phyloP scores from a whole-genome alignment of 352 stramenopile genomes.

The Phytopythium chamaehyphon region DNA sequence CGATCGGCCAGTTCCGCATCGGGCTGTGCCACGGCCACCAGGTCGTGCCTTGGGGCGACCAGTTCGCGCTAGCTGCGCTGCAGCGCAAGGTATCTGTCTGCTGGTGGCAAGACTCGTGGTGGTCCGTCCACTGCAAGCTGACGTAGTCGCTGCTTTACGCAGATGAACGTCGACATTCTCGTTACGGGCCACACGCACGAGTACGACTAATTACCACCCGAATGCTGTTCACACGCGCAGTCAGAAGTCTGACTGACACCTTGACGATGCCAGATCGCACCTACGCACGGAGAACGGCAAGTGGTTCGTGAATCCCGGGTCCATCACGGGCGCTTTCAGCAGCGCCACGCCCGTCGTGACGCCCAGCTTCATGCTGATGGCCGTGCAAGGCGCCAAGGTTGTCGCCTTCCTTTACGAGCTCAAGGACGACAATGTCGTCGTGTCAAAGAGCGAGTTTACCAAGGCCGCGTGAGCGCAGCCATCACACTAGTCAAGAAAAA shows the following conservation, averaged over 20 bases:
- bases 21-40: conserved; percentile 98
- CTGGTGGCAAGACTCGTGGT: neutral
- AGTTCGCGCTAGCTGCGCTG: conserved; percentile 81
- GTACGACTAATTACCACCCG: conserved; percentile 31
- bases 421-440: conserved; percentile 72
- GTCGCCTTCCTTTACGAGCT: conserved; percentile 97
- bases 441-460: conserved; percentile 88
- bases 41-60: conserved; percentile 89
- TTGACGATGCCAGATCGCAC: conserved; percentile 43
- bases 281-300: conserved; percentile 93
- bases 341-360: conserved; percentile 67
- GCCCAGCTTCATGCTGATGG: conserved; percentile 98
- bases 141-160: neutral
- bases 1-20: conserved; percentile 96
- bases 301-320: conserved; percentile 97
- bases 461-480: conserved; percentile 24
- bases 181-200: conserved; percentile 94
- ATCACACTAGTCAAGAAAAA: neutral
- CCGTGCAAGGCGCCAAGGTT: conserved; percentile 95
- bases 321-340: conserved; percentile 96
- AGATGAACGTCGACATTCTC: conserved; percentile 98
- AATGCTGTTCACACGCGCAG: no score
- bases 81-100: conserved; percentile 68
- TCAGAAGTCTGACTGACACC: no score
- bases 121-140: no score